These are phyloP conservation scores for Saccharomycopsis hybrid DNA, from an alignment of 1,139 yeast species.

Conservation along the genomic window DNA sequence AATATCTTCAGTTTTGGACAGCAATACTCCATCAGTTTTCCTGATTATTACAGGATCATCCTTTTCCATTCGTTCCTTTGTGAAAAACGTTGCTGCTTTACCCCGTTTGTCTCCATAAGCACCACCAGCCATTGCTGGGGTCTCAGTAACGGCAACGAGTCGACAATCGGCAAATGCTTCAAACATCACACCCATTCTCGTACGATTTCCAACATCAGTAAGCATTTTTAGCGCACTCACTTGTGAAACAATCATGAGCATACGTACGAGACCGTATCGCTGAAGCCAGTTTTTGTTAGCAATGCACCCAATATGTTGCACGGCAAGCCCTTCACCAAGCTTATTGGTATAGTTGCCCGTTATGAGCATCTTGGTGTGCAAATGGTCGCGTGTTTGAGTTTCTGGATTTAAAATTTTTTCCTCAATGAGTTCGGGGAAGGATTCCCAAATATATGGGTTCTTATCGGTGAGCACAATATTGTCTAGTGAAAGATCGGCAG, in stretches of 20 bases:
- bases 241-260: conserved; percentile 59
- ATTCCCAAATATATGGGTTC: conserved; percentile 64
- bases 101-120: too few relatives aligned
- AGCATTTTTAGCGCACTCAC: conserved; percentile 55
- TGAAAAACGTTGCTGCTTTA: neutral
- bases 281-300: conserved; percentile 72
- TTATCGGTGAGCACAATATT: conserved; percentile 14
- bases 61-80: conserved; percentile 19
- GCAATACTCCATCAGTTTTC: conserved; percentile 20
- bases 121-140: neutral
- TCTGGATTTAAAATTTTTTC: conserved; percentile 40
- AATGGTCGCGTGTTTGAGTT: conserved; percentile 35
- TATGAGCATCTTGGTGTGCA: conserved; percentile 35
- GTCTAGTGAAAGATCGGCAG: neutral
- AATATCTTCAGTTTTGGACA: conserved; percentile 12
- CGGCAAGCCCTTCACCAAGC: conserved; percentile 59
- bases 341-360: conserved; percentile 54
- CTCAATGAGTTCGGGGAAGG: conserved; percentile 42
- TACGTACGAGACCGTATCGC: conserved; percentile 63
- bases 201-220: conserved; percentile 31
- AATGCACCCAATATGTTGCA: conserved; percentile 72
- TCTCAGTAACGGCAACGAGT: conserved; percentile 42
- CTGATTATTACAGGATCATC: conserved; percentile 27
- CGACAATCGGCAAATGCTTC: conserved; percentile 53
- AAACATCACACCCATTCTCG: conserved; percentile 52